Evolutionary conservation across 129 eudicot species (phyloP).

Genomic region (Mikania micrantha): DNA sequence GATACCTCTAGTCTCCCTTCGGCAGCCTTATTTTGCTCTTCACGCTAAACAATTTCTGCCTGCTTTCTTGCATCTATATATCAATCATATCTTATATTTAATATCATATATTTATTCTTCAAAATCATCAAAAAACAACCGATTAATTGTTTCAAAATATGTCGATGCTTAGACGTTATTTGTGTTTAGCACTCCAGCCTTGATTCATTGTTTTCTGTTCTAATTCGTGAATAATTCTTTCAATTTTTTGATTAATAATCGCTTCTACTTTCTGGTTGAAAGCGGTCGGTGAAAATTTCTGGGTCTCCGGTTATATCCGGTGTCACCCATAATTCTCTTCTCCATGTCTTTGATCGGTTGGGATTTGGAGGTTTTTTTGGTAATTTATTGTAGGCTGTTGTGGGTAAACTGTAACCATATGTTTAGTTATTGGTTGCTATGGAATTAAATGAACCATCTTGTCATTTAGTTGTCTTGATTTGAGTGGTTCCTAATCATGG

Average conservation of each 20-base stretch:
- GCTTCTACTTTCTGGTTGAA: too few species aligned
- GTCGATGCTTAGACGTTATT: slow-evolving; percentile 13
- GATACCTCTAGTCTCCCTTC: too few species aligned
- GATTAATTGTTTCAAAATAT: background rate
- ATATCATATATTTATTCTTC: background rate
- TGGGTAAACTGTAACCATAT: background rate
- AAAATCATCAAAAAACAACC: background rate
- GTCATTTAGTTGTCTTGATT: slow-evolving; percentile 1
- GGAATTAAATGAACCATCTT: slow-evolving; percentile 22
- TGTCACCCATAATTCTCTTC: too few species aligned
- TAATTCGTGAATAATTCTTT: background rate
- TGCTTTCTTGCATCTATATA: background rate
- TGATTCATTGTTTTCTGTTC: background rate
- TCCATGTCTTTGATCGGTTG: slow-evolving; percentile 5
- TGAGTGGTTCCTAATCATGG: slow-evolving; percentile 9
- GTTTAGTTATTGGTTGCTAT: slow-evolving; percentile 4
- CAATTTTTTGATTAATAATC: too few species aligned
- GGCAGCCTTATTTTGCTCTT: background rate
- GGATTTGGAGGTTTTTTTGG: background rate
- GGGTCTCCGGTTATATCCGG: too few species aligned
- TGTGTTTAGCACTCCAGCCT: slow-evolving; percentile 1
- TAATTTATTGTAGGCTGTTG: slow-evolving; percentile 11
- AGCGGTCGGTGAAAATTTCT: too few species aligned
- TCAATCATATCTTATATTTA: background rate
- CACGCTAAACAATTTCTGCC: background rate